Evolutionary conservation across 768 basidiomycete species (phyloP).

Genomic region (Exidia glandulosa): DNA sequence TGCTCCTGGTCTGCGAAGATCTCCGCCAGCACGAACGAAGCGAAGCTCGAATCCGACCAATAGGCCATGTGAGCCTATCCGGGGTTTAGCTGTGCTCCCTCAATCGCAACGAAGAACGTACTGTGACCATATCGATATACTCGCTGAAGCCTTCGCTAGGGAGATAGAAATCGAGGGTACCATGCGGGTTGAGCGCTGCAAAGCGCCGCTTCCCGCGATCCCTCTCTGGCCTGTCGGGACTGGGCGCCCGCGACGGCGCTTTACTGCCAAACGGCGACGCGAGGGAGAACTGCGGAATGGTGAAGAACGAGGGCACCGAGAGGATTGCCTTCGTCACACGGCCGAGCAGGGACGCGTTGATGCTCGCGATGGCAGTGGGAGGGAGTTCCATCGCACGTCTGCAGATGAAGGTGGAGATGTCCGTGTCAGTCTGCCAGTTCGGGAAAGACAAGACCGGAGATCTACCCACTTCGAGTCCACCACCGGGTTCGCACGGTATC

Average conservation of each 20-base stretch:
- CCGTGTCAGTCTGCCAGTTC: too few relatives aligned
- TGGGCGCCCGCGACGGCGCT: neutral
- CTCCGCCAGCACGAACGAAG: constrained; percentile 28
- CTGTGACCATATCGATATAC: constrained; percentile 18
- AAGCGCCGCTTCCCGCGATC: constrained; percentile 15
- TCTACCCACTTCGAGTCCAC: constrained; percentile 20
- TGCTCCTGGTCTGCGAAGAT: constrained; percentile 24
- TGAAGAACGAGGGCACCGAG: constrained; percentile 3
- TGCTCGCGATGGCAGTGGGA: constrained; percentile 16
- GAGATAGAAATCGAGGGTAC: constrained; percentile 30
- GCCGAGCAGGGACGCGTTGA: constrained; percentile 22
- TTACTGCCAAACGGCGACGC: too few relatives aligned
- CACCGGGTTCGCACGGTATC: constrained; percentile 29
- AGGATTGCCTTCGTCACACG: constrained; percentile 11
- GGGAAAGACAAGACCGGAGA: too few relatives aligned
- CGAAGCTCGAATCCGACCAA: constrained; percentile 27
- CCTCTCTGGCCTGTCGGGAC: neutral
- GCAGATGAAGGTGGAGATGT: neutral
- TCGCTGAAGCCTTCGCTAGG: constrained; percentile 28
- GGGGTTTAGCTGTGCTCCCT: neutral
- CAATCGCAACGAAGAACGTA: neutral
- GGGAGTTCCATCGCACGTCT: constrained; percentile 11
- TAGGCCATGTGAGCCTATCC: constrained; percentile 24
- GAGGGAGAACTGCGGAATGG: too few relatives aligned
- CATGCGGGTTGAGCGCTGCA: constrained; percentile 32